Conservation (phyloP, 305 asterid genomes). For the Fraxinus paxiana region DNA sequence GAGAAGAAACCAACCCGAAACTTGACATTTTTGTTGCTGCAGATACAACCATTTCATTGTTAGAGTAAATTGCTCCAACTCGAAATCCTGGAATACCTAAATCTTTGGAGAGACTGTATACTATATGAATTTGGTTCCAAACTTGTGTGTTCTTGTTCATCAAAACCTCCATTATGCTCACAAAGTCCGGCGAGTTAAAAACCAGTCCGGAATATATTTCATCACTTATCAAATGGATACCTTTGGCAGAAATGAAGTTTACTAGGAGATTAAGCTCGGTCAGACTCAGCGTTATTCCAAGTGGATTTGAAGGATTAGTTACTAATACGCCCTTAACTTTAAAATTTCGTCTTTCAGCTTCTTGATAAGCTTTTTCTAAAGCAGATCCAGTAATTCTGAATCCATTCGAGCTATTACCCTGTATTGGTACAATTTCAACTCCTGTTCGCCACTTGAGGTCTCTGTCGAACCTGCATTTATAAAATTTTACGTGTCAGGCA, state of each 20-base stretch:
- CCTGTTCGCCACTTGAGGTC: constrained; percentile 75
- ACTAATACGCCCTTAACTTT: constrained; percentile 74
- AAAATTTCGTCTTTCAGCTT: constrained; percentile 52
- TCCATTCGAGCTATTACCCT: constrained; percentile 56
- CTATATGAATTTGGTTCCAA: constrained; percentile 72
- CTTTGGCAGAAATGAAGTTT: constrained; percentile 46
- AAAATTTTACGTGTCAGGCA: too few relatives aligned
- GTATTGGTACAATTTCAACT: constrained; percentile 76
- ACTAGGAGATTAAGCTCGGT: constrained; percentile 54
- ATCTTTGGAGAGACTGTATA: constrained; percentile 75
- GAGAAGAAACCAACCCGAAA: constrained; percentile 43
- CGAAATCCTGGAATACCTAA: constrained; percentile 71
- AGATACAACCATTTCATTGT: constrained; percentile 55
- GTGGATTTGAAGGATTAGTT: constrained; percentile 82
- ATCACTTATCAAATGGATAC: constrained; percentile 69
- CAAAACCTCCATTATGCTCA: constrained; percentile 63
- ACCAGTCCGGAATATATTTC: constrained; percentile 86
- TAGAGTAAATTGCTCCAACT: constrained; percentile 40
- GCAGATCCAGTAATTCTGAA: constrained; percentile 68
- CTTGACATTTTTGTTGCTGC: constrained; percentile 90
- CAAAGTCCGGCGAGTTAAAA: constrained; percentile 55
- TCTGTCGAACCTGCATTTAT: constrained; percentile 36
- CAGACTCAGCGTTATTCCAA: constrained; percentile 58
- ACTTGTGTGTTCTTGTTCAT: constrained; percentile 25
- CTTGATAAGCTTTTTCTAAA: constrained; percentile 61